These are phyloP conservation scores for Aspergillus sp. DNA, from an alignment of 2,329 filamentous ascomycete genomes.

Conservation along the genomic window DNA sequence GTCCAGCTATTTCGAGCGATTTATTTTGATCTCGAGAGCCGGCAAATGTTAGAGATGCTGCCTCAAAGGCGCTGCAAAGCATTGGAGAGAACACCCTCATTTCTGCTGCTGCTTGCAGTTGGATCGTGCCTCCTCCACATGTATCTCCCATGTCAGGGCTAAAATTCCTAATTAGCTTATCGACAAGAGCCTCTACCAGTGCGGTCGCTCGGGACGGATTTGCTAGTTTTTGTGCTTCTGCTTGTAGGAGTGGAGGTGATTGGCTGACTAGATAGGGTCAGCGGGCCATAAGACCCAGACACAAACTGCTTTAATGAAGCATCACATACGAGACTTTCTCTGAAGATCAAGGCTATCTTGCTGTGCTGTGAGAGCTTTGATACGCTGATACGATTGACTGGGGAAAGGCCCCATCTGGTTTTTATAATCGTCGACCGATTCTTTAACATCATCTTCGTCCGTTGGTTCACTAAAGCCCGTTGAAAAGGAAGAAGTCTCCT, in stretches of 20 bases:
- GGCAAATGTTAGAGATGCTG: conserved; percentile 18
- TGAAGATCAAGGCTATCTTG: too few species aligned
- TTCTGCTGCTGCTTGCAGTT: conserved; percentile 16
- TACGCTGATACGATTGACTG: too few species aligned
- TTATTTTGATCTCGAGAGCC: conserved; percentile 14
- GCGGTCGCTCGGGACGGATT: conserved; percentile 12
- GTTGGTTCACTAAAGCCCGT: too few species aligned
- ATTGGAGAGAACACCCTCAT: conserved; percentile 21
- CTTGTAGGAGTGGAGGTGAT: conserved; percentile 1
- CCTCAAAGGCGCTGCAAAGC: conserved; percentile 18
- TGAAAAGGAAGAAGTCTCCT: neutral
- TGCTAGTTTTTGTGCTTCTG: conserved; percentile 9
- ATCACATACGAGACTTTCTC: too few species aligned
- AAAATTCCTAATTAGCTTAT: conserved; percentile 18
- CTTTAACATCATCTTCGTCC: too few species aligned
- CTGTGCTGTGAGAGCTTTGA: too few species aligned
- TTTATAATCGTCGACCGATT: too few species aligned
- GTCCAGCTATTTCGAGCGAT: conserved; percentile 13
- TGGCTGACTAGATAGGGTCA: neutral
- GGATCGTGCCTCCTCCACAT: conserved; percentile 15
- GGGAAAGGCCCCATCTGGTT: too few species aligned
- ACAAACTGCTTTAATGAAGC: too few species aligned
- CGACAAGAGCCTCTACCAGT: conserved; percentile 20
- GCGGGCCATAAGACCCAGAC: neutral
- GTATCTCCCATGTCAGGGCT: conserved; percentile 9